These are phyloP conservation scores for Bullera alba DNA, from an alignment of 768 basidiomycete genomes.

Conservation along the genomic window DNA sequence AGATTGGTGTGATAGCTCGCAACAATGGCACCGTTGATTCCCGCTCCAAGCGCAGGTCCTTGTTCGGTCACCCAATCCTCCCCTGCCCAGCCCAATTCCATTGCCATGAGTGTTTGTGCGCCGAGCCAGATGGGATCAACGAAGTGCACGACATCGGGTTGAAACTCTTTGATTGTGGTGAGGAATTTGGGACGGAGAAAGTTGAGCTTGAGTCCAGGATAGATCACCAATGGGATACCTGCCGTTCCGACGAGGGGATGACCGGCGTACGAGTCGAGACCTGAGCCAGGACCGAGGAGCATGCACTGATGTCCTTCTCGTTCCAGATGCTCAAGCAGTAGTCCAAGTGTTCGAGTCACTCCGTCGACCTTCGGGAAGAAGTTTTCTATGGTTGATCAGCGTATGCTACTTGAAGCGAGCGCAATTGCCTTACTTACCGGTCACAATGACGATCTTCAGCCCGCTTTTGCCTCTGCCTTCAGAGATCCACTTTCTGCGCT, in stretches of 20 bases:
- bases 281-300: conserved; percentile 48
- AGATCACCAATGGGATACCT: conserved; percentile 48
- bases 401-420: background rate
- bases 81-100: conserved; percentile 47
- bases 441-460: conserved; percentile 42
- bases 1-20: conserved; percentile 49
- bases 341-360: conserved; percentile 49
- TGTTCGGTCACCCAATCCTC: conserved; percentile 39
- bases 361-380: conserved; percentile 51
- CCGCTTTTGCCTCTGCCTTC: conserved; percentile 27
- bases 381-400: conserved; percentile 38
- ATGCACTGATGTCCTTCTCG: conserved; percentile 49
- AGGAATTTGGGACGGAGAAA: conserved; percentile 50
- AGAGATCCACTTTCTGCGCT: conserved; percentile 24
- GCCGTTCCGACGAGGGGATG: conserved; percentile 49
- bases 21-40: conserved; percentile 45
- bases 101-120: conserved; percentile 48
- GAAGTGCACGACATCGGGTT: conserved; percentile 50
- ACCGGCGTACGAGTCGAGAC: conserved; percentile 47
- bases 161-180: conserved; percentile 42
- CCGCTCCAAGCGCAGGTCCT: conserved; percentile 35
- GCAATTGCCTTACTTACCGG: conserved; percentile 14
- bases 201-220: conserved; percentile 49
- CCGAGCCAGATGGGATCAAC: conserved; percentile 53
- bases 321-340: conserved; percentile 49